A percentile compares a stretch with the other conserved stretches of the same genome.
Evolutionary conservation across 805 yeast genomes (phyloP).

Genomic region (Kluyveromyces siamensis): DNA sequence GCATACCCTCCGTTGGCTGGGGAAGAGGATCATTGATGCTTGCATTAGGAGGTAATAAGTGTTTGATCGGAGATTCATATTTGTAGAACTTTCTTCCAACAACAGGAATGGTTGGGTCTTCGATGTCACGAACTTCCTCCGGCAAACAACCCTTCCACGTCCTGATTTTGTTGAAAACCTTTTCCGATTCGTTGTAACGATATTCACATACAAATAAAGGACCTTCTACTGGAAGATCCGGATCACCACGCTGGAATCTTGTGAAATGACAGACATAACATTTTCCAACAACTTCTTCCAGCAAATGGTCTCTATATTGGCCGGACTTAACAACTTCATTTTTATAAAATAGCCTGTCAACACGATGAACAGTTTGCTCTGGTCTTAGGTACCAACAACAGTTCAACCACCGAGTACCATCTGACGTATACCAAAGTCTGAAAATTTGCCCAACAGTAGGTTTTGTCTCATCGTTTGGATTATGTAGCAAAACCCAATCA

Average conservation of each 20-base stretch:
- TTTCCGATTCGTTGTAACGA: conserved; percentile 85
- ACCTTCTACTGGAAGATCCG: conserved; percentile 68
- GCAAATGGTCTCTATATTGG: conserved; percentile 89
- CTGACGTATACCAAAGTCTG: conserved; percentile 77
- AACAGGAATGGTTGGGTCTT: conserved; percentile 72
- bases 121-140: conserved; percentile 81
- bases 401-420: conserved; percentile 79
- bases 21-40: conserved; percentile 67
- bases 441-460: conserved; percentile 94
- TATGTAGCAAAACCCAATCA: conserved; percentile 85
- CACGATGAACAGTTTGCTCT: conserved; percentile 93
- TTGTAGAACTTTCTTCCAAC: conserved; percentile 58
- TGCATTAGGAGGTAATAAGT: conserved; percentile 68
- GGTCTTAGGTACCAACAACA: conserved; percentile 98
- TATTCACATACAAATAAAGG: conserved; percentile 91
- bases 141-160: conserved; percentile 99
- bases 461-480: conserved; percentile 78
- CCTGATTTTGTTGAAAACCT: conserved; percentile 86
- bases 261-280: conserved; percentile 94
- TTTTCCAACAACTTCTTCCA: conserved; percentile 82
- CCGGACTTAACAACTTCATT: conserved; percentile 96
- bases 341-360: conserved; percentile 79
- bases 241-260: conserved; percentile 90
- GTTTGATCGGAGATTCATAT: conserved; percentile 77
- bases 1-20: conserved; percentile 69